phyloP scores from a whole-genome alignment of 306 rosid genomes.

The Prunus fruticosa region DNA sequence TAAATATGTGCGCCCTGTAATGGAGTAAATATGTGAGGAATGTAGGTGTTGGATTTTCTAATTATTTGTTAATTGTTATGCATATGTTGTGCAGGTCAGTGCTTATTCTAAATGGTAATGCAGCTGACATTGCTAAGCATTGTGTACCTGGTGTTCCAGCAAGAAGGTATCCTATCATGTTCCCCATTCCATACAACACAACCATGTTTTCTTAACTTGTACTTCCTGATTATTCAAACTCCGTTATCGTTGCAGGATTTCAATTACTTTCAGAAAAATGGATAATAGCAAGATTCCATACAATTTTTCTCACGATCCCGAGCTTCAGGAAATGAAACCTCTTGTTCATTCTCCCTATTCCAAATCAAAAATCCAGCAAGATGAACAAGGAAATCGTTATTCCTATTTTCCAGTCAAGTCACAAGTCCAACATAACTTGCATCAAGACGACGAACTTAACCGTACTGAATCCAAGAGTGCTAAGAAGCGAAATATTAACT shows the following conservation, averaged over 20 bases:
- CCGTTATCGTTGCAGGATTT: constrained; percentile 41
- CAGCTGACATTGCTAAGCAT: constrained; percentile 1
- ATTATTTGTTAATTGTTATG: not conserved
- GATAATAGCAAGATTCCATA: constrained; percentile 43
- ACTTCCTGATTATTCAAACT: not conserved
- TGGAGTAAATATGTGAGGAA: not conserved
- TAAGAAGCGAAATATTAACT: not conserved
- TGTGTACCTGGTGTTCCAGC: not conserved
- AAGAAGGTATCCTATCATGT: not conserved
- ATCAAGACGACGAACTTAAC: not conserved
- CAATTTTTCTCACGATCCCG: constrained; percentile 36
- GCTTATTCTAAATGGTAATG: not conserved
- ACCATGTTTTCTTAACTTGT: not conserved
- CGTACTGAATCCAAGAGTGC: not conserved
- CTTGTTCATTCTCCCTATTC: constrained; percentile 9
- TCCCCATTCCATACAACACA: not conserved
- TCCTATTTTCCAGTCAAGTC: not conserved
- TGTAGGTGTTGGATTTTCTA: not conserved
- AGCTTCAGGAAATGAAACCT: constrained; percentile 39
- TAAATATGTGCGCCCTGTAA: not conserved
- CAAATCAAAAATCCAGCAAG: not conserved
- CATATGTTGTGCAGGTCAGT: not conserved
- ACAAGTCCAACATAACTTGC: constrained; percentile 4
- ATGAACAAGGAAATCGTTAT: not conserved
- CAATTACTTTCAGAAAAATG: constrained; percentile 66